Conservation (phyloP, 495 filamentous ascomycete genomes). For the Penicillium odoratum region DNA sequence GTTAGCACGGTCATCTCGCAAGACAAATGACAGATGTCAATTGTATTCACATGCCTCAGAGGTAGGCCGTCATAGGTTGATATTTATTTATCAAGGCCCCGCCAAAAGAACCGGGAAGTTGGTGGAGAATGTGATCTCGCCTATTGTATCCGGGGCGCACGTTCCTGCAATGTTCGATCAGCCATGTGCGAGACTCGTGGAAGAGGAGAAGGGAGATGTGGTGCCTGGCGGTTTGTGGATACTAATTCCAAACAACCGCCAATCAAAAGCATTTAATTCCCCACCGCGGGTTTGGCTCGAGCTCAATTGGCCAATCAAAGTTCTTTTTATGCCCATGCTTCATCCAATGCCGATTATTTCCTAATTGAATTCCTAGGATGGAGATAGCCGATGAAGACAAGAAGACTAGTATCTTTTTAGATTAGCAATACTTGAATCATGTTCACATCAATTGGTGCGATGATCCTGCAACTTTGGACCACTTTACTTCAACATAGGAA, state of each 20-base stretch:
- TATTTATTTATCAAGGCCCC: neutral
- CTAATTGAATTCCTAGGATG: neutral
- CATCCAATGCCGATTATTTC: neutral
- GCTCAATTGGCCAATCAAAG: neutral
- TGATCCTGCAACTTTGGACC: no score
- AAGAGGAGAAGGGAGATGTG: neutral
- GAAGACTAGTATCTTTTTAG: no score
- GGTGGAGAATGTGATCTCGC: neutral
- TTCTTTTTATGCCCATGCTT: conserved; percentile 3
- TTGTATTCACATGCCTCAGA: conserved; percentile 9
- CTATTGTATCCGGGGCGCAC: neutral
- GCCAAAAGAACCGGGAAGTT: conserved; percentile 2
- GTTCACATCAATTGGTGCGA: no score
- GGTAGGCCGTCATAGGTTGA: conserved; percentile 8
- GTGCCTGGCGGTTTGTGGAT: neutral
- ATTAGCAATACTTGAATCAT: no score
- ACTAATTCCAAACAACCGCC: neutral
- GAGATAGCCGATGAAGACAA: neutral
- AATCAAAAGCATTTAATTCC: neutral
- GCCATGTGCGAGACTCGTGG: conserved; percentile 2
- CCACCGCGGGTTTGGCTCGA: conserved; percentile 2
- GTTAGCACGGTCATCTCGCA: neutral
- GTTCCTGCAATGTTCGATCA: neutral
- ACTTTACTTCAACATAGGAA: no score
- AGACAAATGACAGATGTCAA: conserved; percentile 8